phyloP scores from a whole-genome alignment of 805 yeast genomes.

The Suhomyces faveliae region DNA sequence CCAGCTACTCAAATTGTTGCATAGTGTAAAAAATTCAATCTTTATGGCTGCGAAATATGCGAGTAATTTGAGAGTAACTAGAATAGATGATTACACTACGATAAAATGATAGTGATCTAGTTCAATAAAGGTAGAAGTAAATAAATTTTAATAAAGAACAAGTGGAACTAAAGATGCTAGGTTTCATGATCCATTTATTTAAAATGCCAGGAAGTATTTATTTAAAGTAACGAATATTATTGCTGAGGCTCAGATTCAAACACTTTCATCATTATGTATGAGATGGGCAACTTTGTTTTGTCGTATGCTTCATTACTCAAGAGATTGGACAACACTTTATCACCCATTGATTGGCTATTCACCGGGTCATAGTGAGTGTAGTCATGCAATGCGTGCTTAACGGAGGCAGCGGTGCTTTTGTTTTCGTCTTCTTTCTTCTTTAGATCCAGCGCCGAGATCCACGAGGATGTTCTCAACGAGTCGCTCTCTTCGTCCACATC shows the following conservation, averaged over 20 bases:
- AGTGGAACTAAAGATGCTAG: too few species aligned
- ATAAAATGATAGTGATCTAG: too few species aligned
- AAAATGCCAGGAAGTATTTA: too few species aligned
- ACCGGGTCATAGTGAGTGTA: constrained; percentile 64
- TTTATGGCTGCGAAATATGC: too few species aligned
- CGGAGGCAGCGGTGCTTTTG: constrained; percentile 28
- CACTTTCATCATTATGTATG: constrained; percentile 43
- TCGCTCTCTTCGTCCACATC: constrained; percentile 12
- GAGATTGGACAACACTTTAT: constrained; percentile 31
- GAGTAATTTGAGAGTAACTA: too few species aligned
- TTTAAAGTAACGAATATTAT: too few species aligned
- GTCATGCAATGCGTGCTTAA: constrained; percentile 58
- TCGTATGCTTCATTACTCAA: constrained; percentile 18
- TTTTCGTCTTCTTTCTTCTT: constrained; percentile 30
- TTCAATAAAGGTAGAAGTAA: too few species aligned
- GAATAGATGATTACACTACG: too few species aligned
- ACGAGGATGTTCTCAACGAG: constrained; percentile 20
- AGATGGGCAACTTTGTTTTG: constrained; percentile 20
- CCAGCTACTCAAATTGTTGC: too few species aligned
- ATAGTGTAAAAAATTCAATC: too few species aligned
- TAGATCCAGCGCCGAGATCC: constrained; percentile 58
- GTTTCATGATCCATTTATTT: too few species aligned
- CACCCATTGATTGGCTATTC: constrained; percentile 12
- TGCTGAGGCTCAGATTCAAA: constrained; percentile 17
- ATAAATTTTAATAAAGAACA: too few species aligned